Conservation (phyloP, 2,329 filamentous ascomycete genomes). For the Fusarium sp. region DNA sequence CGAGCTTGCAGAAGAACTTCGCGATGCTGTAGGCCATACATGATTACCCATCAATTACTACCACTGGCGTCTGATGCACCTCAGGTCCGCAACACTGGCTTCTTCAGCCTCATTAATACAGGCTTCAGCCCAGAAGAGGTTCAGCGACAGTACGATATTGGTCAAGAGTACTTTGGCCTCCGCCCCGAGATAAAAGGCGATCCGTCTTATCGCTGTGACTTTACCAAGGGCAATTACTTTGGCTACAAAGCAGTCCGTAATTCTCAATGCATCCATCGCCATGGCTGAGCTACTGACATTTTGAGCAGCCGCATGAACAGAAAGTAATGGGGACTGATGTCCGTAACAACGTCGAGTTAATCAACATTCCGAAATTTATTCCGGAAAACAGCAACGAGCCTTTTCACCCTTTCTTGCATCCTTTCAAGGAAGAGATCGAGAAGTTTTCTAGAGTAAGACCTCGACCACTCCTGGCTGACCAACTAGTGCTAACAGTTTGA, state of each 20-base stretch:
- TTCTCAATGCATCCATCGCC: too few species aligned
- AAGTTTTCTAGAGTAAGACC: not conserved
- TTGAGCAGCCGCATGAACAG: not conserved
- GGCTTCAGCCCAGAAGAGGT: slow-evolving; percentile 73
- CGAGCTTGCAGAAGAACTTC: not conserved
- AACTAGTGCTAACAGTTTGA: not conserved
- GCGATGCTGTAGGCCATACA: not conserved
- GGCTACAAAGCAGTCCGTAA: slow-evolving; percentile 1
- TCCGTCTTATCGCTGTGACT: slow-evolving; percentile 59
- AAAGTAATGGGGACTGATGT: slow-evolving; percentile 43
- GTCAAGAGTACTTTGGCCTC: slow-evolving; percentile 70
- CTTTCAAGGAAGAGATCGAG: not conserved
- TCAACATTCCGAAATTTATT: slow-evolving; percentile 60
- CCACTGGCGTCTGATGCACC: not conserved
- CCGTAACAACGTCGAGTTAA: slow-evolving; percentile 58
- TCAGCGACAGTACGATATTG: slow-evolving; percentile 73
- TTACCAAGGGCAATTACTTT: slow-evolving; percentile 7
- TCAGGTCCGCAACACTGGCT: slow-evolving; percentile 53
- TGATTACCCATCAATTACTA: not conserved
- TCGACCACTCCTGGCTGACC: not conserved
- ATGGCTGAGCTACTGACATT: too few species aligned
- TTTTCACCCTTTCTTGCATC: slow-evolving; percentile 53
- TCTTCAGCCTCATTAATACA: slow-evolving; percentile 76
- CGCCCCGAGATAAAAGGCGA: slow-evolving; percentile 68
- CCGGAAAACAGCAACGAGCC: slow-evolving; percentile 50